Evolutionary conservation across 805 yeast genomes (phyloP).

Genomic region (Scheffersomyces stipitis): DNA sequence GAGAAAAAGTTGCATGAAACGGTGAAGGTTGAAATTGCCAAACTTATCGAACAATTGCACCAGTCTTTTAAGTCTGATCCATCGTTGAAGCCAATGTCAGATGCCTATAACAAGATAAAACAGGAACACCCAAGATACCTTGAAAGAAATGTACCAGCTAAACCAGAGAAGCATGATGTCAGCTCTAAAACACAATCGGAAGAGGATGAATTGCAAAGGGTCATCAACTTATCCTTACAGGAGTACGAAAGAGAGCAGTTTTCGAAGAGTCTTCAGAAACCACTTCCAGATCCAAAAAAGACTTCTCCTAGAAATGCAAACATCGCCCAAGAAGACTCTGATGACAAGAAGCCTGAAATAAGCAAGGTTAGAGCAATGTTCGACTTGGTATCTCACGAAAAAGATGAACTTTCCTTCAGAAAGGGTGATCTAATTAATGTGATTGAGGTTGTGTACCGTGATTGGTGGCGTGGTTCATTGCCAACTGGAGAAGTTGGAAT

Average conservation of each 20-base stretch:
- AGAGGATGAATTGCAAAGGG: constrained; percentile 78
- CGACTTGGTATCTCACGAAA: constrained; percentile 74
- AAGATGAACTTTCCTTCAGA: constrained; percentile 82
- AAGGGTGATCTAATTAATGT: constrained; percentile 88
- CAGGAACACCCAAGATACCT: constrained; percentile 36
- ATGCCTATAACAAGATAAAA: constrained; percentile 53
- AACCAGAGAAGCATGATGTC: constrained; percentile 57
- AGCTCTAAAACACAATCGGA: constrained; percentile 54
- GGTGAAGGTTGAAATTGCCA: constrained; percentile 65
- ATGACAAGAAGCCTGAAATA: constrained; percentile 31
- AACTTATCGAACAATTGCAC: constrained; percentile 66
- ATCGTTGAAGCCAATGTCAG: constrained; percentile 67
- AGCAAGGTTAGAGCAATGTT: constrained; percentile 81
- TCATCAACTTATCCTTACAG: constrained; percentile 67
- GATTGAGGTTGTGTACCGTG: constrained; percentile 81
- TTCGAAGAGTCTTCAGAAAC: constrained; percentile 30
- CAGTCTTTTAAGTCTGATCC: constrained; percentile 71
- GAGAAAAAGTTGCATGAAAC: constrained; percentile 60
- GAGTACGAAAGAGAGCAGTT: constrained; percentile 51
- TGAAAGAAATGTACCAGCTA: constrained; percentile 40
- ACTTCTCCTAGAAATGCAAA: no score
- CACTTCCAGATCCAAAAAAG: constrained; percentile 30
- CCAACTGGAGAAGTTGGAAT: constrained; percentile 76
- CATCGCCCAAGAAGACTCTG: constrained; percentile 4
- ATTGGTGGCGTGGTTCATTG: constrained; percentile 94